phyloP scores from a whole-genome alignment of 148 eudicot genomes.

The Dysphania ambrosioides region DNA sequence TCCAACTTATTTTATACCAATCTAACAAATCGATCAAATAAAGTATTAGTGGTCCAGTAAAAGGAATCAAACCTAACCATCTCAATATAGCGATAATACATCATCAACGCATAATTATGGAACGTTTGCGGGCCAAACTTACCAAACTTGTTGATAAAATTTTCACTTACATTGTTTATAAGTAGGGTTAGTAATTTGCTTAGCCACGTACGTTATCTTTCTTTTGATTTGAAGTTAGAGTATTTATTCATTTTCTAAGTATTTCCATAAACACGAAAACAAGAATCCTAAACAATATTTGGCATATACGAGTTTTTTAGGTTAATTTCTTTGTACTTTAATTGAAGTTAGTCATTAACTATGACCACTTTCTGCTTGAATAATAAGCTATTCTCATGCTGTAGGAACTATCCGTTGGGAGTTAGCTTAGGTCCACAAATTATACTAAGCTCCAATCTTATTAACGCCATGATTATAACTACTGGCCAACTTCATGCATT shows the following conservation, averaged over 20 bases:
- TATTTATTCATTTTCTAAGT: neutral
- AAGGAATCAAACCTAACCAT: neutral
- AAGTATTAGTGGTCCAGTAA: no score
- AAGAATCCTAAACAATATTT: neutral
- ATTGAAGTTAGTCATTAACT: neutral
- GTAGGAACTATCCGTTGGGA: neutral
- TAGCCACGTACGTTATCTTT: neutral
- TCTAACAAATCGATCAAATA: no score
- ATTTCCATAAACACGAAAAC: neutral
- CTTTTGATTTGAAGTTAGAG: neutral
- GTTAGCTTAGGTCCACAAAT: slow-evolving; percentile 7
- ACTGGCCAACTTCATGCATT: neutral
- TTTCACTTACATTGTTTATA: neutral
- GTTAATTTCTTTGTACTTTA: neutral
- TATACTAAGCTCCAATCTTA: neutral
- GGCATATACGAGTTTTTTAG: neutral
- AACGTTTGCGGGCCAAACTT: slow-evolving; percentile 1
- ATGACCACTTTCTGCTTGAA: neutral
- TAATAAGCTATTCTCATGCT: neutral
- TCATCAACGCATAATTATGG: slow-evolving; percentile 1
- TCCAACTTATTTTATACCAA: no score
- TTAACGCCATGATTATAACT: slow-evolving; percentile 4
- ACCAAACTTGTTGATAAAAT: neutral
- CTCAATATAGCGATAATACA: neutral
- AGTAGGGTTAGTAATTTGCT: neutral